Evolutionary conservation across 805 yeast species (phyloP).

Genomic region (Candida oleophila): DNA sequence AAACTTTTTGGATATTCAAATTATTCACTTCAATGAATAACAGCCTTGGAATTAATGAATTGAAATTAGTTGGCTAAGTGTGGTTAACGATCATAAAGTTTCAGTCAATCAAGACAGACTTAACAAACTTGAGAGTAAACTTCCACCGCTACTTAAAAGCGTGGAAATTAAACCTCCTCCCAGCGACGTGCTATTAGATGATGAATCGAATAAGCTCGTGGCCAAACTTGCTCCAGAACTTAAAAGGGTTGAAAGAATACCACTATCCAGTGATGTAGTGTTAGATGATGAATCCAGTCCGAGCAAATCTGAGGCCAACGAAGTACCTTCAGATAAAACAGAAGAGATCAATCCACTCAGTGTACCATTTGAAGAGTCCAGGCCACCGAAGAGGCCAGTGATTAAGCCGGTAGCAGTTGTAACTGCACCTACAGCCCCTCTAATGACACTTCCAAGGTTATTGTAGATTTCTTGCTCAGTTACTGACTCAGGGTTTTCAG

Average conservation of each 20-base stretch:
- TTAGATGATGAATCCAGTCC: background rate
- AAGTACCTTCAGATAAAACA: background rate
- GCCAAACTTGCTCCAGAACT: background rate
- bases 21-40: too few species aligned
- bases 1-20: too few species aligned
- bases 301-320: background rate
- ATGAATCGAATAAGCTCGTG: background rate
- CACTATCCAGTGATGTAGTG: background rate
- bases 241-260: background rate
- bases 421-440: background rate
- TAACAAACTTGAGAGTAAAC: too few species aligned
- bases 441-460: background rate
- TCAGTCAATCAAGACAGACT: too few species aligned
- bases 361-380: background rate
- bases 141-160: too few species aligned
- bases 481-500: background rate
- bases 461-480: background rate
- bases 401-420: background rate
- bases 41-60: too few species aligned
- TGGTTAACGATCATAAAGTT: too few species aligned
- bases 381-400: background rate
- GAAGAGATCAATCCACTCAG: background rate
- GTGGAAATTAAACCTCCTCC: too few species aligned
- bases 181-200: too few species aligned
- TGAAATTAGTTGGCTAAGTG: too few species aligned